A percentile compares a stretch with the other conserved stretches of the same genome.
These are phyloP conservation scores for Teunomyces funiuensis DNA, from an alignment of 805 yeast genomes.

Conservation along the genomic window DNA sequence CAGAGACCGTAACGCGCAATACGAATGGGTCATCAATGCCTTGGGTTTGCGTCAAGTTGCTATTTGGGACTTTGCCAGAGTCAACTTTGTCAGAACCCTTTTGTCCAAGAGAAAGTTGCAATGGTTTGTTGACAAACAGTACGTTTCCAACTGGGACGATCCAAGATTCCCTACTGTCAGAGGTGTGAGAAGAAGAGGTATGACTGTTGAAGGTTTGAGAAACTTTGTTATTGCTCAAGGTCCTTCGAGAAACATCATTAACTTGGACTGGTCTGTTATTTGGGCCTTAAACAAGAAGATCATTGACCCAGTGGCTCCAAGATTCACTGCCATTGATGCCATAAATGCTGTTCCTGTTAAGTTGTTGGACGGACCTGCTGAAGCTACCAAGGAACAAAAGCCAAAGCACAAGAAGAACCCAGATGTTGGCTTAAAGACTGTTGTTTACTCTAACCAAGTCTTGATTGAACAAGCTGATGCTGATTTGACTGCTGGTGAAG, in stretches of 20 bases:
- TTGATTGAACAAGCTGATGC: conserved; percentile 31
- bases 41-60: conserved; percentile 86
- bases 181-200: conserved; percentile 99
- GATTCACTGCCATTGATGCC: conserved; percentile 78
- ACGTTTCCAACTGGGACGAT: conserved; percentile 95
- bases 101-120: conserved; percentile 96
- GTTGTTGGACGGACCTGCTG: conserved; percentile 36
- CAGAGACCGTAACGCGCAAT: conserved; percentile 98
- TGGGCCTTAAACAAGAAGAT: conserved; percentile 98
- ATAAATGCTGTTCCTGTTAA: conserved; percentile 68
- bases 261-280: conserved; percentile 94
- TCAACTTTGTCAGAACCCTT: conserved; percentile 93
- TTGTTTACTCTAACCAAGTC: conserved; percentile 19
- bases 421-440: conserved; percentile 26
- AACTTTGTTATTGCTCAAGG: conserved; percentile 94
- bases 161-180: conserved; percentile 99
- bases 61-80: conserved; percentile 97
- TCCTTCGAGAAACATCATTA: conserved; percentile 94
- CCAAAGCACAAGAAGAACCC: conserved; percentile 34
- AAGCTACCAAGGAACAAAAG: conserved; percentile 20
- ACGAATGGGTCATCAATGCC: conserved; percentile 90
- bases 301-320: conserved; percentile 95
- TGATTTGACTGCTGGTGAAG: conserved; percentile 25
- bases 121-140: conserved; percentile 94
- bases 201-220: conserved; percentile 97